Evolutionary conservation across 177 flowering plant species (phyloP).

Genomic region (Vitis hybrid): DNA sequence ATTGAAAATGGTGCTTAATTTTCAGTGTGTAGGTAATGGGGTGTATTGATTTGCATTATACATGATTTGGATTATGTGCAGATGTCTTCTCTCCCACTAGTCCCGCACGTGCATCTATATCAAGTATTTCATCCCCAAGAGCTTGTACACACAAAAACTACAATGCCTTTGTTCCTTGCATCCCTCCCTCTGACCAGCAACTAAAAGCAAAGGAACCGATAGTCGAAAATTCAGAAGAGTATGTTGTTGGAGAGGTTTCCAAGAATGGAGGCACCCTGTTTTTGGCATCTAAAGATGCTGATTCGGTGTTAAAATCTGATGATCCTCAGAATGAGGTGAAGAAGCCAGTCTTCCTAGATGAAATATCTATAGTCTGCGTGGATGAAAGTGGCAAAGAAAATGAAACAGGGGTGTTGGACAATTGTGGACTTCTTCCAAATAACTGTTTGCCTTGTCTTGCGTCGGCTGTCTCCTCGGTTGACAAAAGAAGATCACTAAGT

Average conservation of each 20-base stretch:
- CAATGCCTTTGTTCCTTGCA: slow-evolving; percentile 17
- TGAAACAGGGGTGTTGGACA: slow-evolving; percentile 22
- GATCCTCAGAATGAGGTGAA: slow-evolving; percentile 17
- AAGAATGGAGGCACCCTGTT: slow-evolving; percentile 9
- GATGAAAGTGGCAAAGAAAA: slow-evolving; percentile 26
- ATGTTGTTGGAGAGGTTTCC: slow-evolving; percentile 7
- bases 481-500: slow-evolving; percentile 41
- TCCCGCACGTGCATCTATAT: slow-evolving; percentile 27
- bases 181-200: slow-evolving; percentile 5
- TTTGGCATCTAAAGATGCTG: slow-evolving; percentile 6
- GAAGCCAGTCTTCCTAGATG: not conserved
- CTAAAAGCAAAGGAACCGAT: slow-evolving; percentile 15
- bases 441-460: slow-evolving; percentile 61
- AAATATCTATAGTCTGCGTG: slow-evolving; percentile 3
- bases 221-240: slow-evolving; percentile 11
- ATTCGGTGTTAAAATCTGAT: slow-evolving; percentile 10
- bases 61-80: slow-evolving; percentile 18
- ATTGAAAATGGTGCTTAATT: not conserved
- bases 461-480: slow-evolving; percentile 37
- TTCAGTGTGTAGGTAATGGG: not conserved
- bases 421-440: slow-evolving; percentile 47
- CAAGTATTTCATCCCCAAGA: slow-evolving; percentile 29
- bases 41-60: not conserved
- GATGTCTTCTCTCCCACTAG: slow-evolving; percentile 39
- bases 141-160: slow-evolving; percentile 8